These are phyloP conservation scores for Cylindrotheca fusiformis DNA, from an alignment of 108 stramenopile species.

Conservation along the genomic window DNA sequence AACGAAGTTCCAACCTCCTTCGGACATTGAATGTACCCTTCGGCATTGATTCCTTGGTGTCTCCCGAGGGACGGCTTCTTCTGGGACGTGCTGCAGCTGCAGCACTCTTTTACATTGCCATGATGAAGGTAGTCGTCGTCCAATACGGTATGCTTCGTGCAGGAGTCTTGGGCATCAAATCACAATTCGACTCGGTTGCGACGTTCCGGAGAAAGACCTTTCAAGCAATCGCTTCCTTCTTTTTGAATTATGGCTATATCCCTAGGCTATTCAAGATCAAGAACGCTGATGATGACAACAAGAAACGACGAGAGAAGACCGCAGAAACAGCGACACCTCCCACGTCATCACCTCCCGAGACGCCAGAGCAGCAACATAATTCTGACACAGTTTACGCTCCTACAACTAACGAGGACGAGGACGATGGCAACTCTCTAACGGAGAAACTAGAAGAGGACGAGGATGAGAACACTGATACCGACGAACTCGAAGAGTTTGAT, in stretches of 20 bases:
- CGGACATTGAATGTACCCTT: conserved; percentile 23
- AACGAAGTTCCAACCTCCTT: background rate
- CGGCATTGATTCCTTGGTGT: conserved; percentile 26
- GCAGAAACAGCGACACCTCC: background rate
- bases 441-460: conserved; percentile 10
- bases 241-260: conserved; percentile 31
- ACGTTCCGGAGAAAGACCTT: conserved; percentile 9
- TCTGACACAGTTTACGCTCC: no score
- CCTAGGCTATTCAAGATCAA: conserved; percentile 12
- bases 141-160: conserved; percentile 35
- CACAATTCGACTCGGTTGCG: conserved; percentile 18
- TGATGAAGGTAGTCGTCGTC: conserved; percentile 26
- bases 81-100: conserved; percentile 37
- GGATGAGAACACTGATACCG: background rate
- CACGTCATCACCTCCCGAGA: background rate
- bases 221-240: conserved; percentile 19
- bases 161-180: conserved; percentile 27
- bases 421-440: background rate
- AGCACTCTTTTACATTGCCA: conserved; percentile 33
- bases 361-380: conserved; percentile 7
- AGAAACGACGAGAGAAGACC: background rate
- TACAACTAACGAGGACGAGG: background rate
- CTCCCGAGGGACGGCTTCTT: conserved; percentile 26
- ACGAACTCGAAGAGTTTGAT: conserved; percentile 1
- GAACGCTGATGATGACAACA: conserved; percentile 4